Evolutionary conservation across 2,329 filamentous ascomycete genomes (phyloP).

Genomic region (Phyllosticta capitalensis): DNA sequence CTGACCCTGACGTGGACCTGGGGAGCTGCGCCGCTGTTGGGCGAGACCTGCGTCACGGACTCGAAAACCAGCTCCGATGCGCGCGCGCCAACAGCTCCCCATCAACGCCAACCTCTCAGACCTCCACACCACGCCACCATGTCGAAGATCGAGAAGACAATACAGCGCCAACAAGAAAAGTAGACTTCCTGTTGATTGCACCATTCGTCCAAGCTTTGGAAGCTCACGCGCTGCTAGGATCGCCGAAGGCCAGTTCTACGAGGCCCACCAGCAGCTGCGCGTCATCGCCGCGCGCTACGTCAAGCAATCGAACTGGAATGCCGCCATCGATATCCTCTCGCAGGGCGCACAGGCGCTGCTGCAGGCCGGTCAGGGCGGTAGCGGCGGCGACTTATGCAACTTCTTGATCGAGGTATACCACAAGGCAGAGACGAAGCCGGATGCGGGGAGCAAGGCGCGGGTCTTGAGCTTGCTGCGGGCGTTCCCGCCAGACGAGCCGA

Average conservation of each 20-base stretch:
- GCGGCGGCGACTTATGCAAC: slow-evolving; percentile 80
- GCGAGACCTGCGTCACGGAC: background rate
- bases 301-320: slow-evolving; percentile 73
- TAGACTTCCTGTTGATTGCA: slow-evolving; percentile 23
- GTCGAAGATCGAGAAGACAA: slow-evolving; percentile 58
- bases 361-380: slow-evolving; percentile 86
- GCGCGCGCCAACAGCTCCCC: background rate
- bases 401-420: slow-evolving; percentile 85
- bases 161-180: slow-evolving; percentile 70
- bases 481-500: slow-evolving; percentile 77
- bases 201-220: slow-evolving; percentile 11
- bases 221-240: slow-evolving; percentile 47
- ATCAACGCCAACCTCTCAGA: background rate
- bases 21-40: background rate
- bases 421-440: slow-evolving; percentile 70
- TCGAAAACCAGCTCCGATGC: background rate
- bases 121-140: slow-evolving; percentile 5
- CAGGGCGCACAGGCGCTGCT: slow-evolving; percentile 78
- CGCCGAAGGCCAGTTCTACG: slow-evolving; percentile 86
- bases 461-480: slow-evolving; percentile 69
- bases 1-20: background rate
- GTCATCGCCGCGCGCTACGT: slow-evolving; percentile 91
- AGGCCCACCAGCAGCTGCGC: slow-evolving; percentile 96
- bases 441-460: slow-evolving; percentile 62
- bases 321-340: slow-evolving; percentile 78